Percentiles rank a stretch among this genome's conserved stretches.
phyloP scores from a whole-genome alignment of 2,329 filamentous ascomycete species.

The Chaetomium sp. region DNA sequence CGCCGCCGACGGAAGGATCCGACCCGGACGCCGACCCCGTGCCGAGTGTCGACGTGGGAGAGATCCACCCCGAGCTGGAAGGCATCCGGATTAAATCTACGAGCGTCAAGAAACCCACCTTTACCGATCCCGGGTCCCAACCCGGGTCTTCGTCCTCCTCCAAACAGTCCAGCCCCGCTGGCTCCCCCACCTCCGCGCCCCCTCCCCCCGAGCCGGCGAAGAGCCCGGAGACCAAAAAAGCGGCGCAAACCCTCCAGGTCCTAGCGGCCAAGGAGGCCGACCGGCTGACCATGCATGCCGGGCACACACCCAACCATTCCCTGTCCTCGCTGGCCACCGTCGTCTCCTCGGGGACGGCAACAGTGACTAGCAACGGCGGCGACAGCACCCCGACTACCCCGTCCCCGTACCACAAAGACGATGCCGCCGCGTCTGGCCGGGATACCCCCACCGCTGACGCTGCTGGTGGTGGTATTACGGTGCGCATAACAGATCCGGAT shows the following conservation, averaged over 20 bases:
- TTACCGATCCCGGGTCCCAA: conserved; percentile 34
- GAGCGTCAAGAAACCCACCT: conserved; percentile 47
- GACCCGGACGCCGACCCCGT: conserved; percentile 31
- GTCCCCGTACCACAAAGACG: conserved; percentile 12
- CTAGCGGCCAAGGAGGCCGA: conserved; percentile 43
- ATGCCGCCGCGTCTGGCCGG: conserved; percentile 4
- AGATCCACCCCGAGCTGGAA: conserved; percentile 53
- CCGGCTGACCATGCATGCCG: conserved; percentile 55
- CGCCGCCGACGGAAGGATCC: neutral
- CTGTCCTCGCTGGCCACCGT: conserved; percentile 45
- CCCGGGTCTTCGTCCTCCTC: conserved; percentile 24
- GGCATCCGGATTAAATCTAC: conserved; percentile 51
- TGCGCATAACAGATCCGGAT: neutral
- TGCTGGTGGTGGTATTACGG: neutral
- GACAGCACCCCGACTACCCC: conserved; percentile 33
- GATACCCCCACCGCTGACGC: neutral
- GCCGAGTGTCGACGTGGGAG: conserved; percentile 50
- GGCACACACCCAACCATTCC: conserved; percentile 57
- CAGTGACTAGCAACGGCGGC: conserved; percentile 36
- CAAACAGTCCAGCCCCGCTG: conserved; percentile 24
- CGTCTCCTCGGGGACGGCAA: conserved; percentile 35
- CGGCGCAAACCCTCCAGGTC: conserved; percentile 38
- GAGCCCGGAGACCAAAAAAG: conserved; percentile 29
- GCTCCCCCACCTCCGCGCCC: conserved; percentile 26
- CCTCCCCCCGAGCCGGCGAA: conserved; percentile 21